phyloP scores from a whole-genome alignment of 2,329 filamentous ascomycete species.

The Verticillium albo-atrum region DNA sequence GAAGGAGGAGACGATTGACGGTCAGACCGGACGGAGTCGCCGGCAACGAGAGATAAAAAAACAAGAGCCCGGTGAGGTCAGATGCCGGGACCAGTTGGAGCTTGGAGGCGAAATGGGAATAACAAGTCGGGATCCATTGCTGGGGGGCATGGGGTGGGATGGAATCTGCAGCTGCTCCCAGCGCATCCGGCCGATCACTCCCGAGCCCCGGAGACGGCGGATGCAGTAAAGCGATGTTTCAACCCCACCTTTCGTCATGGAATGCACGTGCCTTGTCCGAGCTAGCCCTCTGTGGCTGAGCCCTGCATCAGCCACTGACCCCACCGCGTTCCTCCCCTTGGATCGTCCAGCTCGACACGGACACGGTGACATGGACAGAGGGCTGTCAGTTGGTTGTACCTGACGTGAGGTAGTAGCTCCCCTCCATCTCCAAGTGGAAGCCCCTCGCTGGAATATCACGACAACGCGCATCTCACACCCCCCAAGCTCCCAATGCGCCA shows the following conservation, averaged over 20 bases:
- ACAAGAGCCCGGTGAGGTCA: background rate
- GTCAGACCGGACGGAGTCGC: background rate
- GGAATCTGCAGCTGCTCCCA: background rate
- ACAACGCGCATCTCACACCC: background rate
- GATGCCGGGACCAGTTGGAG: background rate
- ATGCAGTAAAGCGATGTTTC: background rate
- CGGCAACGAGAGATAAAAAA: background rate
- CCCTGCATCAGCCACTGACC: background rate
- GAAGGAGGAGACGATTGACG: background rate
- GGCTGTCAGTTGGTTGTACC: no score
- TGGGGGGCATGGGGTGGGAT: no score
- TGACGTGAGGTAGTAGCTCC: no score
- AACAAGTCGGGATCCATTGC: background rate
- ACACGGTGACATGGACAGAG: background rate
- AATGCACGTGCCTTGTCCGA: background rate
- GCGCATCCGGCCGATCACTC: background rate
- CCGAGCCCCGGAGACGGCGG: background rate
- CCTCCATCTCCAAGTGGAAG: no score
- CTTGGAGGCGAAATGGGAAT: background rate
- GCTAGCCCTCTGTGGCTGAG: background rate
- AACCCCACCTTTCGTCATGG: background rate
- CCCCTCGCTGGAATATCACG: no score
- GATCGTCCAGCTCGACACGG: background rate
- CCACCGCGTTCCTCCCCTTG: background rate
- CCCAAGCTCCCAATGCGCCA: background rate